Conservation (phyloP, 129 eudicot genomes). For the Arctium lappa region DNA sequence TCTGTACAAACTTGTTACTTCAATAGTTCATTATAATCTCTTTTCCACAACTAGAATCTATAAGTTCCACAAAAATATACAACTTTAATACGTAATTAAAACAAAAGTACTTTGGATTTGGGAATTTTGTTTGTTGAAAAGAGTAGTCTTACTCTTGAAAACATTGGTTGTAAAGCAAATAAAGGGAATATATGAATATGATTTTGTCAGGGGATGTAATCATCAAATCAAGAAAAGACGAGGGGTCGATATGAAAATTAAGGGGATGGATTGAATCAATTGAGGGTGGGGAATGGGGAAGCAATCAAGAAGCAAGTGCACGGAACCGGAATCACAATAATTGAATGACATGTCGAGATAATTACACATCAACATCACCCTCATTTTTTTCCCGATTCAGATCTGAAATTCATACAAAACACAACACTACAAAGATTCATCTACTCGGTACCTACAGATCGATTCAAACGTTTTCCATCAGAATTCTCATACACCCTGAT, state of each 20-base stretch:
- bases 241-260: neutral
- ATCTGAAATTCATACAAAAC: neutral
- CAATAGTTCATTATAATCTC: neutral
- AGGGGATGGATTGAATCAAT: conserved; percentile 15
- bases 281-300: conserved; percentile 28
- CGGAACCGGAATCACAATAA: conserved; percentile 28
- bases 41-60: neutral
- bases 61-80: neutral
- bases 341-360: conserved; percentile 5
- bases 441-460: neutral
- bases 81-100: neutral
- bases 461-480: too few relatives aligned
- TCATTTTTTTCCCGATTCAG: neutral
- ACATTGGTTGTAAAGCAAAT: conserved; percentile 18
- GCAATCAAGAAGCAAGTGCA: conserved; percentile 34
- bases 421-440: neutral
- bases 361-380: conserved; percentile 12
- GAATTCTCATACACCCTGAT: neutral
- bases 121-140: neutral
- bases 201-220: conserved; percentile 6
- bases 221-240: conserved; percentile 8
- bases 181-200: conserved; percentile 3
- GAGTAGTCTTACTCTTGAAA: neutral
- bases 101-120: neutral
- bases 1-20: neutral